Base-by-base conservation (phyloP, 2,329 filamentous ascomycete genomes). In the Coniella lustricola region DNA sequence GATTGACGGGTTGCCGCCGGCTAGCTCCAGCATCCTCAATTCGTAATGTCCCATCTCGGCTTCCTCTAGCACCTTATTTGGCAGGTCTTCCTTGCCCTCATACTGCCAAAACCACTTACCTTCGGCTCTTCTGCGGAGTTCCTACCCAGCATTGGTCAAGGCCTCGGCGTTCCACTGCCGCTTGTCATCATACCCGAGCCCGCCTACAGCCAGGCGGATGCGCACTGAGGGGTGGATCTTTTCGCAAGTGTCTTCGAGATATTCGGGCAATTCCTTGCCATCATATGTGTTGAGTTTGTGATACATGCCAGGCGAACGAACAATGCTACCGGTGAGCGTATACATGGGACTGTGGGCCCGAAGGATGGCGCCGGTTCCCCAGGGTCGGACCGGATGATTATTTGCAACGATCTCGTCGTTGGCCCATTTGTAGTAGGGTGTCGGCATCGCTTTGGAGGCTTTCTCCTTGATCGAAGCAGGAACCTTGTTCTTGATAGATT, bases 21-120 rank as follows among this genome's bases (percentile, higher is more conserved):
- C 65, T 54, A 77, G 49, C 36, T 67, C 60, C 13, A 79, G 57
- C 14, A 79, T 52, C 51, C 72, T 70, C 40, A 68, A 60, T 59
- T 80, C 75, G 59, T 72, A 79, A 1, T 72, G 74, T 0, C 76
- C 76, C 3, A 80, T 55, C 4, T 65, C 70, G 57, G 79, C 76
- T 55, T 81, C 77, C 4, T 74, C 64, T 66, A 81, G 64, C 22
- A 68, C 62, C 9, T 56, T 56, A 2, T 72, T 72, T 7, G 71
- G 72, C 2, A 64, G 57, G 17, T 57, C 55, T 46, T 74, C 66
- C 0, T 65, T 60, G 0, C 76, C 76, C 14, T 62, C 58, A 40
- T 76, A 81, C 57, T 75, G 70, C 76, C 76, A 81, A 2, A 75
- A 62, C 76, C 76, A 81, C 33, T 72, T 65, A 22, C 63, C 53